Conservation (phyloP, 2,329 filamentous ascomycete genomes). For the Trichoderma simmonsii region DNA sequence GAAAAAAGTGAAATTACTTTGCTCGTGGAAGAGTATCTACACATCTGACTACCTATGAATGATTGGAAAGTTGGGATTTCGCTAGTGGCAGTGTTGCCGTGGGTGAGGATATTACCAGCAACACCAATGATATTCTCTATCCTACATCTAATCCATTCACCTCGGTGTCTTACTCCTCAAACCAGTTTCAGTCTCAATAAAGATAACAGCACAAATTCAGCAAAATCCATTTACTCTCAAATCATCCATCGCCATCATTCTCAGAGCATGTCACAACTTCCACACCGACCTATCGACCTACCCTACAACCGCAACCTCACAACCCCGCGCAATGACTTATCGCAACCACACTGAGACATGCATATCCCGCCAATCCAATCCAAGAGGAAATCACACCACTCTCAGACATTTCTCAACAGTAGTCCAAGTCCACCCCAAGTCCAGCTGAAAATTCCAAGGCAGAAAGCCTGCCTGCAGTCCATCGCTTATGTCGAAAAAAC, state of each 20-base stretch:
- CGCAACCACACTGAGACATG: constrained; percentile 6
- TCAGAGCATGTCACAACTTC: not conserved
- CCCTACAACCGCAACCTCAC: not conserved
- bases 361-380: not conserved
- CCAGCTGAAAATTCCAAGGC: not conserved
- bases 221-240: not conserved
- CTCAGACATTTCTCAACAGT: constrained; percentile 7
- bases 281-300: not conserved
- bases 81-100: not conserved
- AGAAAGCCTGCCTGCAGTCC: not conserved
- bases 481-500: not conserved
- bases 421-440: not conserved
- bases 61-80: not conserved
- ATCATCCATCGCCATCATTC: not conserved
- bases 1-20: not conserved
- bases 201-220: not conserved
- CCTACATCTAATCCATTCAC: not conserved
- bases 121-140: not conserved
- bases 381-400: not conserved
- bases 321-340: not conserved
- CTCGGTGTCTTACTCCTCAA: not conserved
- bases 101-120: not conserved
- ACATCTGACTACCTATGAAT: not conserved
- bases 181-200: not conserved
- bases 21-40: not conserved